Evolutionary conservation across 805 yeast genomes (phyloP).

Genomic region (Saturnispora saitoi): DNA sequence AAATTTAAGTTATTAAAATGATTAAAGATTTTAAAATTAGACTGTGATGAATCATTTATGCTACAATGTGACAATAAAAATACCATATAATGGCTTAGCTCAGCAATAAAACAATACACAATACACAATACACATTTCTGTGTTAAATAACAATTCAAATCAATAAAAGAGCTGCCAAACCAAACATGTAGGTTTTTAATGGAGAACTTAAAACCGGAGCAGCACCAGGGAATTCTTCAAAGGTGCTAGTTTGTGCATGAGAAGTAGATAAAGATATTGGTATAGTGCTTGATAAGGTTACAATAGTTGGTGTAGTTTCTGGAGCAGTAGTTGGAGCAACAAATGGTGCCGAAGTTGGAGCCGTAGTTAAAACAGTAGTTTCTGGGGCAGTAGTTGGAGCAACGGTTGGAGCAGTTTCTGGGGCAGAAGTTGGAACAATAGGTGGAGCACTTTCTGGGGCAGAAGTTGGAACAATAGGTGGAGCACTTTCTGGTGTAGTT

Average conservation of each 20-base stretch:
- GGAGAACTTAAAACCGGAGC: slow-evolving; percentile 4
- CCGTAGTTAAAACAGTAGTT: neutral
- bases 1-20: too few relatives aligned
- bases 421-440: neutral
- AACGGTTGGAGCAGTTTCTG: neutral
- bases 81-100: too few relatives aligned
- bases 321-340: neutral
- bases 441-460: neutral
- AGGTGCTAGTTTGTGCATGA: neutral
- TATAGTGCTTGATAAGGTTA: neutral
- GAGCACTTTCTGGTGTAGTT: neutral
- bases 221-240: neutral
- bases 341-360: neutral
- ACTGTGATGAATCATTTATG: too few relatives aligned
- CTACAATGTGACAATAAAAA: too few relatives aligned
- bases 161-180: slow-evolving; percentile 3
- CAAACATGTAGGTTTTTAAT: neutral
- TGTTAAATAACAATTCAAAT: neutral
- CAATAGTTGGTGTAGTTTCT: neutral
- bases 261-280: neutral
- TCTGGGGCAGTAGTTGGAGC: neutral
- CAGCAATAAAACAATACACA: too few relatives aligned
- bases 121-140: too few relatives aligned
- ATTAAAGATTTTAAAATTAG: too few relatives aligned
- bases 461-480: neutral